Evolutionary conservation across 2,329 filamentous ascomycete genomes (phyloP), one percentile per base, ranked within the genome.

Genomic region (Apiospora rasikravindrae): DNA sequence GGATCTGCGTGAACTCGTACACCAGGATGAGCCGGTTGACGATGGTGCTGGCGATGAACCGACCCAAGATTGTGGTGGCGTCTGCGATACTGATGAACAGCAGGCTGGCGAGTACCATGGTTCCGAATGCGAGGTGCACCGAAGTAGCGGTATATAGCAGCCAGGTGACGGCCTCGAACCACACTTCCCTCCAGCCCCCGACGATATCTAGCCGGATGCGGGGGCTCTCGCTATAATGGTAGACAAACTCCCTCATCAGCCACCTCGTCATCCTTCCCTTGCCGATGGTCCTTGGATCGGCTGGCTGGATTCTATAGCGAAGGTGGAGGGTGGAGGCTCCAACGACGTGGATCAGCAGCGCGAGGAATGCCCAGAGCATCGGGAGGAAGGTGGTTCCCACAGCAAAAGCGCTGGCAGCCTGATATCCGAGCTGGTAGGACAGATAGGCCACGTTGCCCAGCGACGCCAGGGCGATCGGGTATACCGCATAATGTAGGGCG

Each of bases 401-500:
- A 40, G 57, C 75, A 70, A 80, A 78, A 24, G 77, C 74, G 51
- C 76, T 74, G 16, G 80, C 68, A 24, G 77, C 77, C 45, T 77
- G 72, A 24, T 76, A 71, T n/a, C 77, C 76, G 7, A 80, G 73
- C 69, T 77, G 73, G 49, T 75, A 79, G 10, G 76, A 73, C 8
- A 80, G 74, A 26, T 75, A 68, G 4, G 74, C 71, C 14, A 80
- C 75, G 68, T 80, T 80, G 14, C 72, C 76, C 8, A 77, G 77
- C 19, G 77, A 76, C 44, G 67, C 74, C 7, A 71, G 71, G 0
- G 75, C 77, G 66, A 77, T n/a, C 4, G 75, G 13, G 71, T 79
- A 80, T n/a, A 49, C 45, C 7, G 45, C 45, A 49, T 49, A 49
- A 69, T 80, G 71, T 0, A 71, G 10, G 10, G 73, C 14, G 14